Evolutionary conservation across 805 yeast species (phyloP), one percentile per base, ranked within the genome.

Genomic region (Spathaspora hagerdaliae): DNA sequence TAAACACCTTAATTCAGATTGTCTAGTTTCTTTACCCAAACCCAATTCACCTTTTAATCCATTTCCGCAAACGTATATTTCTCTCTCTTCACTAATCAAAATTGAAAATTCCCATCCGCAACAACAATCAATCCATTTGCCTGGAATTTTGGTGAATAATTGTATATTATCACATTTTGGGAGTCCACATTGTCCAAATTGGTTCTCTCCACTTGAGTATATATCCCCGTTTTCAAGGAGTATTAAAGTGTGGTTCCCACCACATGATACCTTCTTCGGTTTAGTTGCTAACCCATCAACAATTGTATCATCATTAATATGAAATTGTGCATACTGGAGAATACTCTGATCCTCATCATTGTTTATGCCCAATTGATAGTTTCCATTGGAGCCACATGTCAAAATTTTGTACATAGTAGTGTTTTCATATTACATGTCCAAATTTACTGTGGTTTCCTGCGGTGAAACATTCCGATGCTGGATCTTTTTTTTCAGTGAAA

Each of bases 341-440:
- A 34, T 38, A 39, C 51, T 47, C 32, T 57, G 56, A 46, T 71
- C 97, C 1, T 74, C 75, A 32, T 65, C 62, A 50, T 81, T 64
- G 6, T 71, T 74, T 34, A 73, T 59, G 35, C 97, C 95, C 39
- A 91, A 73, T 59, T 91, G 98, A 46, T 61, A 79, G 32, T 66
- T 71, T 1, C 97, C 96, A 63, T 91, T 91, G 2, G 97, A 89
- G 0, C 98, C 98, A 59, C 94, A 81, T 1, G 81, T 71, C 31
- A 74, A 70, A 2, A 82, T 58, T 39, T 44, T 26, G 31, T 42
- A 49, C 49, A 47, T 47, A 24, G 24, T 15, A 9, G n/a, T 14
- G 29, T 2, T 19, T 19, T 19, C 24, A 19, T 19, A 19, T 19
- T 19, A 19, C 24, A 19, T 19, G 24, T 5, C 4, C 24, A 19